Evolutionary conservation across 768 basidiomycete genomes (phyloP).

Genomic region (Phlebiopsis gigantea): DNA sequence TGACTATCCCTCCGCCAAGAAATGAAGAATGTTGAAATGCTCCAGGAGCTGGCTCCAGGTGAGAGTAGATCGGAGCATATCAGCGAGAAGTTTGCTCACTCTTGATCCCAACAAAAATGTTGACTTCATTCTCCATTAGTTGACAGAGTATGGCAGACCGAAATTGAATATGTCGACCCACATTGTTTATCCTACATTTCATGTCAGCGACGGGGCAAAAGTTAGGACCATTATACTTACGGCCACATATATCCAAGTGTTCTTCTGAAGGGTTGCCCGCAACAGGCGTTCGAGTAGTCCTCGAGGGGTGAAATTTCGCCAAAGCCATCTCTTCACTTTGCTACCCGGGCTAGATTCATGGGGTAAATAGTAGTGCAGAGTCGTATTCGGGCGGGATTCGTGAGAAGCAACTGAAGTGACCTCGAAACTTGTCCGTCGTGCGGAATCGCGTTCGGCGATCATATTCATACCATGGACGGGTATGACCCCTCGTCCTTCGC

Average conservation of each 20-base stretch:
- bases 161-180: conserved; percentile 21
- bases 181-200: conserved; percentile 47
- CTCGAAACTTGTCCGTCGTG: conserved; percentile 20
- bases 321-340: conserved; percentile 35
- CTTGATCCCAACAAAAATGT: conserved; percentile 68
- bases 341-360: conserved; percentile 22
- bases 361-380: conserved; percentile 35
- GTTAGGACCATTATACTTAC: conserved; percentile 30
- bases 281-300: conserved; percentile 50
- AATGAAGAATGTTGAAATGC: conserved; percentile 66
- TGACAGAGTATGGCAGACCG: background rate
- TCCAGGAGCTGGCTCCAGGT: conserved; percentile 33
- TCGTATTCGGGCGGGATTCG: background rate
- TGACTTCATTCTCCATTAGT: conserved; percentile 33
- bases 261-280: conserved; percentile 50
- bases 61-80: background rate
- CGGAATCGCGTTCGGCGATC: conserved; percentile 6
- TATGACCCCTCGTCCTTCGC: conserved; percentile 48
- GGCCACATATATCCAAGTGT: conserved; percentile 69
- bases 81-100: conserved; percentile 20
- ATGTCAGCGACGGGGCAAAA: background rate
- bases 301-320: conserved; percentile 42
- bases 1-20: conserved; percentile 51
- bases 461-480: conserved; percentile 22
- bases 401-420: background rate